These are phyloP conservation scores for Aspergillus mulundensis DNA, from an alignment of 495 filamentous ascomycete genomes.

Conservation along the genomic window DNA sequence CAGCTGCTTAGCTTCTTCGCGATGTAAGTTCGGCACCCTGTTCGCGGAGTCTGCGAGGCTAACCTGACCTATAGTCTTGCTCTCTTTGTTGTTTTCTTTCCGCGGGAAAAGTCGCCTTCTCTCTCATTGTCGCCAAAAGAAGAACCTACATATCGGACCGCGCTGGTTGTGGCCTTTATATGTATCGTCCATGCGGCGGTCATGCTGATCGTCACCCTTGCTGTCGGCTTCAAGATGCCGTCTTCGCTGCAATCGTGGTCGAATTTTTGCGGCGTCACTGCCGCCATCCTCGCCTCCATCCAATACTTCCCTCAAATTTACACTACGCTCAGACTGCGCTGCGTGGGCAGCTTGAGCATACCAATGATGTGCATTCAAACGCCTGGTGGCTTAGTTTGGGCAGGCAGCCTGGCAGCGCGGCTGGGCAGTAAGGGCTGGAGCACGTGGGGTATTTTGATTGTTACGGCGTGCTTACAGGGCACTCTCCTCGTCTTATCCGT, in stretches of 20 bases:
- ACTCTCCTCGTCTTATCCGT: constrained; percentile 76
- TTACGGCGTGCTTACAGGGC: constrained; percentile 85
- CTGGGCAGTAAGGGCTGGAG: constrained; percentile 87
- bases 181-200: constrained; percentile 68
- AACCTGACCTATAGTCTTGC: constrained; percentile 53
- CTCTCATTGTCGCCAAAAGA: constrained; percentile 26
- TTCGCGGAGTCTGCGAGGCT: not conserved
- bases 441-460: constrained; percentile 82
- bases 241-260: constrained; percentile 67
- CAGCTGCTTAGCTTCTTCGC: constrained; percentile 90
- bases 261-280: constrained; percentile 72
- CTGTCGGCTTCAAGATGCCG: constrained; percentile 56
- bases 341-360: constrained; percentile 85
- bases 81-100: constrained; percentile 84
- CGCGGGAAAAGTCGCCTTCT: constrained; percentile 52
- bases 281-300: constrained; percentile 73
- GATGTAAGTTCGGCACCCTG: constrained; percentile 59
- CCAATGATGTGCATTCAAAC: constrained; percentile 99
- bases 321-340: constrained; percentile 78
- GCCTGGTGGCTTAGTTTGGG: constrained; percentile 85
- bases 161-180: constrained; percentile 62
- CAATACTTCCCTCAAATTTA: constrained; percentile 96
- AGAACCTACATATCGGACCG: constrained; percentile 66
- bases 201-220: constrained; percentile 60
- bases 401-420: constrained; percentile 74